Percentiles rank a stretch among this genome's conserved stretches.
These are phyloP conservation scores for Monilinia vaccinii-corymbosi DNA, from an alignment of 2,329 filamentous ascomycete genomes.

Conservation along the genomic window DNA sequence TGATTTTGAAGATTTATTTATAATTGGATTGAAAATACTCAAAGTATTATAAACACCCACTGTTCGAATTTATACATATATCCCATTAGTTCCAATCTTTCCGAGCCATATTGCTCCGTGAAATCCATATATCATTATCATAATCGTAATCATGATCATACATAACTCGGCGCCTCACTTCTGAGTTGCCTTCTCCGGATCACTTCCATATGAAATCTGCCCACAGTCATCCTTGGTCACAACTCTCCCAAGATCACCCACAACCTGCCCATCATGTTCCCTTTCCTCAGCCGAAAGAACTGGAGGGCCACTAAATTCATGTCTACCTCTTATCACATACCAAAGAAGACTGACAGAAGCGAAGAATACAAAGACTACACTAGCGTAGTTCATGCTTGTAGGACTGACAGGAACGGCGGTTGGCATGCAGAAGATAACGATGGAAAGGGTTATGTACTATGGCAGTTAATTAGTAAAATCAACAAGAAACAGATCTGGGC, in stretches of 20 bases:
- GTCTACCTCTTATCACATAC: conserved; percentile 55
- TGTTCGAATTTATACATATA: background rate
- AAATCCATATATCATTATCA: background rate
- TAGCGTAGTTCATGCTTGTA: conserved; percentile 56
- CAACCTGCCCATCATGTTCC: conserved; percentile 21
- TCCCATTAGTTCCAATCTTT: background rate
- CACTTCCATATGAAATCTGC: conserved; percentile 4
- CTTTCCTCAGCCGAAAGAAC: conserved; percentile 20
- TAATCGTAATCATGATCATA: background rate
- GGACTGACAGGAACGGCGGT: conserved; percentile 48
- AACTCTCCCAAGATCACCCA: conserved; percentile 18
- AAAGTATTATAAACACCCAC: too few species aligned
- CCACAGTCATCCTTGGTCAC: conserved; percentile 14
- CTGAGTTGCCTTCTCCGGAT: conserved; percentile 2
- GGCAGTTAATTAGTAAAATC: background rate
- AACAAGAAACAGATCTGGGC: background rate
- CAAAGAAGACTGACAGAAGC: conserved; percentile 49
- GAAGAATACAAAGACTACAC: conserved; percentile 56
- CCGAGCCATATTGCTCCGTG: background rate
- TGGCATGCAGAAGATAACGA: conserved; percentile 71
- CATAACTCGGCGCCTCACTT: background rate
- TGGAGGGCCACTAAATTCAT: conserved; percentile 52
- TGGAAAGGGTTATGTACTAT: conserved; percentile 57
- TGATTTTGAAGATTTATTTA: too few species aligned
- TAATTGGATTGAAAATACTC: too few species aligned